Base-by-base conservation (phyloP, 2,329 filamentous ascomycete species). In the Stemphylium beticola region DNA sequence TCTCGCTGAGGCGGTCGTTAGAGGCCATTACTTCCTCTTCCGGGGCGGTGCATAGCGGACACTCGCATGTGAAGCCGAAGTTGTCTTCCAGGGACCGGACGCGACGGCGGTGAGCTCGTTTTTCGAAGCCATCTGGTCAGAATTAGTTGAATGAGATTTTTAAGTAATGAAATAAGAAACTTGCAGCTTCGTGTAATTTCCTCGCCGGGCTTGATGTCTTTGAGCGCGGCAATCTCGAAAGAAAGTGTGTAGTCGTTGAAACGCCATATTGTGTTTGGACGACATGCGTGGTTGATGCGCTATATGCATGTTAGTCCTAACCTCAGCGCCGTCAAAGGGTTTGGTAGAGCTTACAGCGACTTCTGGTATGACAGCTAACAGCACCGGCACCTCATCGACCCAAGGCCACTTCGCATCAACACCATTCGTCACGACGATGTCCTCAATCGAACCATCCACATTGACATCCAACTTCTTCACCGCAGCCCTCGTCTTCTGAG, bases 251-350 rank as follows among this genome's bases (percentile, higher is more conserved):
- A 62, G 55, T 69, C 62, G 49, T 71, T 55, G 60, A 74, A 73
- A 34, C 71, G 68, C 53, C 71, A 74, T 46, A 65, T 61, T 1
- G 72, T 62, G 29, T 73, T 74, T 14, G 68, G 68, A 15, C 72
- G 66, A 48, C 72, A 74, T 32, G 68, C 71, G 40, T 74, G 72
- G 43, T 74, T 74, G 53, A 74, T 69, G 12, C 71, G 63, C 71
- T 73, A 26, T 4, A 12, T 17, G 9, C 18, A 18, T 18, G 31
- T 65, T 34, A 67, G 53, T 26, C 18, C 15, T 5, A 11, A 4
- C n/a, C 17, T 0, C 10, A 11, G 9, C 1, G 9, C 7, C 9
- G 4, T 12, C 0, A 0, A n/a, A 8, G 24, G 20, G 11, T 1
- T 12, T 8, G 11, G 22, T 32, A n/a, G 11, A n/a, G 61, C 69